Percentiles rank a stretch among this genome's conserved stretches.
phyloP scores from a whole-genome alignment of 108 stramenopile species.

The Cafeteria roenbergensis region DNA sequence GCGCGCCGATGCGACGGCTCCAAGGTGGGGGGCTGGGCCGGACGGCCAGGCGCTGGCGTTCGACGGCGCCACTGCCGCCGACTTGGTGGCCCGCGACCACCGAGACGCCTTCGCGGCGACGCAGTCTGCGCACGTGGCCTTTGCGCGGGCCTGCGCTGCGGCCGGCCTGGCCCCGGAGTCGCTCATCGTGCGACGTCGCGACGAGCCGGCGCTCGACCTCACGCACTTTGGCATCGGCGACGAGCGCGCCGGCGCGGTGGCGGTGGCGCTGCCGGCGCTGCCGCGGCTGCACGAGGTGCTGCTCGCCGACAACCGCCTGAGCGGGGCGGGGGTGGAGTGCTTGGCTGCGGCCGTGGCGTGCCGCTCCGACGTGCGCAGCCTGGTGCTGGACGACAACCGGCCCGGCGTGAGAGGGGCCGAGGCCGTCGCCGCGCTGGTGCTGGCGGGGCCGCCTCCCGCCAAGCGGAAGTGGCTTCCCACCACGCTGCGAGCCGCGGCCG shows the following conservation, averaged over 20 bases:
- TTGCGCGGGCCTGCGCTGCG: not conserved
- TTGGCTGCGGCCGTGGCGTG: not conserved
- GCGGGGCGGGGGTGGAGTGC: too few relatives aligned
- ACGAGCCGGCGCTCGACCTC: not conserved
- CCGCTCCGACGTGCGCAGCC: not conserved
- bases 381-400: not conserved
- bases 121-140: too few relatives aligned
- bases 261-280: not conserved
- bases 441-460: too few relatives aligned
- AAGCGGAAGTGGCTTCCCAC: too few relatives aligned
- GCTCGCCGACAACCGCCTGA: not conserved
- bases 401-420: not conserved
- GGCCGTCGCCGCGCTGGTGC: too few relatives aligned
- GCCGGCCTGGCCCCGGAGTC: not conserved
- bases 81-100: too few relatives aligned
- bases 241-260: not conserved
- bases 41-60: too few relatives aligned
- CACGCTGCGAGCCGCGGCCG: too few relatives aligned
- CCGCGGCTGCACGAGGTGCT: not conserved
- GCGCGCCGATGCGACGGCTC: too few relatives aligned
- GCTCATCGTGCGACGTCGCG: not conserved
- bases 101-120: too few relatives aligned
- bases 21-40: too few relatives aligned
- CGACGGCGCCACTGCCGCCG: too few relatives aligned
- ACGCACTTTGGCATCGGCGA: not conserved